These are phyloP conservation scores for Serendipita sp. DNA, from an alignment of 768 basidiomycete species.

Conservation along the genomic window DNA sequence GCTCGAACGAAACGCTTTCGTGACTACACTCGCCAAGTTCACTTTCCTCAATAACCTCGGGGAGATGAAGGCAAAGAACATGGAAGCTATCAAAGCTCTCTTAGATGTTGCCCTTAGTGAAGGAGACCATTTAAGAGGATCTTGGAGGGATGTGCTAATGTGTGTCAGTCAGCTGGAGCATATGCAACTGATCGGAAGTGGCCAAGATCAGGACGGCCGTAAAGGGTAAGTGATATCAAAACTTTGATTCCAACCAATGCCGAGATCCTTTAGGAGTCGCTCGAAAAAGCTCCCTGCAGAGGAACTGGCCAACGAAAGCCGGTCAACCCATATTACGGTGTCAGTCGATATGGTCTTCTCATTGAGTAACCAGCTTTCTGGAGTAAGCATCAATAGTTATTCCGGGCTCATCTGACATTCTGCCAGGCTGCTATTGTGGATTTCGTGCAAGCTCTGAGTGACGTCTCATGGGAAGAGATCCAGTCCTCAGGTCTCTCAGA, in stretches of 20 bases:
- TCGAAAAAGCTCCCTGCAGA: slow-evolving; percentile 61
- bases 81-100: slow-evolving; percentile 94
- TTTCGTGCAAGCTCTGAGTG: slow-evolving; percentile 88
- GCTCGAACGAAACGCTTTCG: slow-evolving; percentile 94
- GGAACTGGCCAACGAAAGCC: slow-evolving; percentile 89
- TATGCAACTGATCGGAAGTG: slow-evolving; percentile 92
- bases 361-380: slow-evolving; percentile 81
- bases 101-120: slow-evolving; percentile 92
- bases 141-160: slow-evolving; percentile 90
- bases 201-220: slow-evolving; percentile 66
- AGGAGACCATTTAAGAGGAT: slow-evolving; percentile 87
- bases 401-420: slow-evolving; percentile 5
- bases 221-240: slow-evolving; percentile 44
- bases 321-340: slow-evolving; percentile 95
- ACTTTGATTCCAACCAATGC: neutral
- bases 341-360: slow-evolving; percentile 99
- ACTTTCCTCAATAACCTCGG: slow-evolving; percentile 95
- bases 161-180: slow-evolving; percentile 98
- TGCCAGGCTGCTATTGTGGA: slow-evolving; percentile 85
- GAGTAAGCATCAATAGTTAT: slow-evolving; percentile 38
- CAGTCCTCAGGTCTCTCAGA: slow-evolving; percentile 90
- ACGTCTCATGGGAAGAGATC: slow-evolving; percentile 99
- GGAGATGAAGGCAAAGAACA: slow-evolving; percentile 98
- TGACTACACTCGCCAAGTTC: slow-evolving; percentile 89
- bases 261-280: slow-evolving; percentile 16